Percentiles rank a stretch among this genome's conserved stretches.
Conservation (phyloP, 2,329 filamentous ascomycete genomes). For the Knufia petricola region DNA sequence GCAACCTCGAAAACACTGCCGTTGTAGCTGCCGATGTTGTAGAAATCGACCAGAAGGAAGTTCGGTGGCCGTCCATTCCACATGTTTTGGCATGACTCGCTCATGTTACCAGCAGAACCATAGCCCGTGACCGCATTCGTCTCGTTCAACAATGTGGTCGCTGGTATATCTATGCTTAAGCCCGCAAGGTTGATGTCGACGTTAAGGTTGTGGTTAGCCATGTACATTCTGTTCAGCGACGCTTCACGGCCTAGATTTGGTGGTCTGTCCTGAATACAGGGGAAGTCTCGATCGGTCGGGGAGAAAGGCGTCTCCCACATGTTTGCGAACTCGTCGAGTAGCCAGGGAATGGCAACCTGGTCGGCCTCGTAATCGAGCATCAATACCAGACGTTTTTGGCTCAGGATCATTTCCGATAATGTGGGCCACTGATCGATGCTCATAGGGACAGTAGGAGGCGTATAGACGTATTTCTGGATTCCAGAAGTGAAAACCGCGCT, state of each 20-base stretch:
- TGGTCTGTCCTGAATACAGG: conserved; percentile 69
- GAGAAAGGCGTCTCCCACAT: conserved; percentile 90
- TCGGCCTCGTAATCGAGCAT: conserved; percentile 82
- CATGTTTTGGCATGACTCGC: conserved; percentile 51
- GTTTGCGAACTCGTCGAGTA: conserved; percentile 78
- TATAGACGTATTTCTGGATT: conserved; percentile 63
- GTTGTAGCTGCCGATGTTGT: conserved; percentile 58
- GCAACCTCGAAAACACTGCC: conserved; percentile 72
- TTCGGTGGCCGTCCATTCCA: conserved; percentile 62
- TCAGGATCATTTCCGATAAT: conserved; percentile 63
- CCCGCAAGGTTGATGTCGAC: conserved; percentile 60
- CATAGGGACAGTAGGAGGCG: conserved; percentile 62
- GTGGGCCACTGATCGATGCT: conserved; percentile 71
- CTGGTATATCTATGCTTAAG: conserved; percentile 58
- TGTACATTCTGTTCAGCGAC: conserved; percentile 57
- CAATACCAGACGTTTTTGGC: conserved; percentile 61
- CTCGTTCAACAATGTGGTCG: conserved; percentile 56
- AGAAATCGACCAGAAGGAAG: conserved; percentile 71
- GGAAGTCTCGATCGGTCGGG: conserved; percentile 57
- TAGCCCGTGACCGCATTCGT: conserved; percentile 59
- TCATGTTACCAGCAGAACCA: conserved; percentile 57
- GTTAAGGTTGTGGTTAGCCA: conserved; percentile 89
- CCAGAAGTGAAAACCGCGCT: conserved; percentile 62
- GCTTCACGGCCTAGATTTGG: conserved; percentile 43
- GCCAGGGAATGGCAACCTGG: conserved; percentile 67